Base-by-base conservation (phyloP, 148 eudicot genomes). In the Amaranthus palmeri region DNA sequence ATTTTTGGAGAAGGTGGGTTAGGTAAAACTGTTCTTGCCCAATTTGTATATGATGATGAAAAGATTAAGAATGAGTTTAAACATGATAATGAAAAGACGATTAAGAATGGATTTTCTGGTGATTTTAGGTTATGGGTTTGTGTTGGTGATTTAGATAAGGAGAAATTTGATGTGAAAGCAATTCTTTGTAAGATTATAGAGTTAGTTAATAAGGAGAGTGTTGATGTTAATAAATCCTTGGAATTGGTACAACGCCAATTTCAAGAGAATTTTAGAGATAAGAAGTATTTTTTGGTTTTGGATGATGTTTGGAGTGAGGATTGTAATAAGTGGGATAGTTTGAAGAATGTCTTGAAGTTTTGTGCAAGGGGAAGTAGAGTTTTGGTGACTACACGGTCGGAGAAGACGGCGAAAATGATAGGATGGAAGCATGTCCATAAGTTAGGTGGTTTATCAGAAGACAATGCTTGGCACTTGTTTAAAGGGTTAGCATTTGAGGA, bases 11-110 rank as follows among this genome's bases (percentile, higher is more conserved):
- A 69, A 2, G 78, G 80, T 58, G 80, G 80, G 15, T 12, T 77
- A 0, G 80, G 80, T 4, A 77, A 77, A 54, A 77, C 80, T 12
- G n/a, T 76, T 44, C 72, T 77, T 7, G 72, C 72, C 3, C 69
- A 67, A 25, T 60, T 72, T 58, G 68, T 77, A 4, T 65, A 9
- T 41, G 43, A 59, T 50, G 68, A 77, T 36, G 2, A 61, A 3
- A 44, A 45, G 45, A 17, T 72, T 54, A 7, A 45, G 12, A 5
- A 14, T 2, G 42, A 65, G 3, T 77, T 77, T 17, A 45, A 12
- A 25, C 36, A 2, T 25, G 36, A 25, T 25, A 25, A 25, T 25
- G 36, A 25, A 25, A 25, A 25, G 36, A 25, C 36, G 36, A 25
- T 25, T 25, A 25, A 25, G 36, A 25, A 0, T 25, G 36, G 2